These are phyloP conservation scores for Euphrasia arctica DNA, from an alignment of 305 asterid genomes.

Conservation along the genomic window DNA sequence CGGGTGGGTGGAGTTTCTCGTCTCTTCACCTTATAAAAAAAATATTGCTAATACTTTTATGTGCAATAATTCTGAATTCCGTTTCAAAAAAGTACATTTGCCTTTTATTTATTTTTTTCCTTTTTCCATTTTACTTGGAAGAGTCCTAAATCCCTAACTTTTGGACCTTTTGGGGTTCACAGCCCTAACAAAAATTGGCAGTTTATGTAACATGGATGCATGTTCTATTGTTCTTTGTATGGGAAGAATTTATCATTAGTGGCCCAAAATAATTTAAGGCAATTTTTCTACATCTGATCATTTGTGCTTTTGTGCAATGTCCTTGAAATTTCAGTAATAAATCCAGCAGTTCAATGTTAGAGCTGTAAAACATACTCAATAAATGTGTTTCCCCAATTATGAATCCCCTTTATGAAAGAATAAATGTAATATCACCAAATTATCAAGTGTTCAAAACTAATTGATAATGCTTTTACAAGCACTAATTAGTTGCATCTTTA, in stretches of 20 bases:
- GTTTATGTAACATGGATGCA: conserved; percentile 49
- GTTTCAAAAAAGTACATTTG: conserved; percentile 7
- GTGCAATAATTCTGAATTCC: conserved; percentile 11
- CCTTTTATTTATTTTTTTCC: not conserved
- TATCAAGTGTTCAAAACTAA: too few species aligned
- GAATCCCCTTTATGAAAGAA: conserved; percentile 16
- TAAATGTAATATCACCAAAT: not conserved
- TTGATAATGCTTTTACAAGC: too few species aligned
- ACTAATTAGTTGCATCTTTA: too few species aligned
- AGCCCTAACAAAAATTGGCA: conserved; percentile 29
- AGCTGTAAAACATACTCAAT: not conserved
- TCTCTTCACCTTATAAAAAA: too few species aligned
- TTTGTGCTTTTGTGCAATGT: conserved; percentile 15
- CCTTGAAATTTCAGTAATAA: conserved; percentile 5
- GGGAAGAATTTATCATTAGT: conserved; percentile 19
- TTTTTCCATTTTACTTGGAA: conserved; percentile 3
- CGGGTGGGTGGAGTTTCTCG: too few species aligned
- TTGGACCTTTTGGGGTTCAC: conserved; percentile 13
- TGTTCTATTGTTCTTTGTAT: conserved; percentile 36
- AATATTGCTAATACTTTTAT: not conserved
- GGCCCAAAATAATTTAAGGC: conserved; percentile 22
- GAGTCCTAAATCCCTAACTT: conserved; percentile 1
- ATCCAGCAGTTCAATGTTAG: not conserved
- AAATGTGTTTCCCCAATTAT: not conserved
- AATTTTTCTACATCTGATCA: conserved; percentile 16